A percentile compares a stretch with the other conserved stretches of the same genome.
phyloP scores from a whole-genome alignment of 306 rosid genomes.

The Hippophae tibetana region DNA sequence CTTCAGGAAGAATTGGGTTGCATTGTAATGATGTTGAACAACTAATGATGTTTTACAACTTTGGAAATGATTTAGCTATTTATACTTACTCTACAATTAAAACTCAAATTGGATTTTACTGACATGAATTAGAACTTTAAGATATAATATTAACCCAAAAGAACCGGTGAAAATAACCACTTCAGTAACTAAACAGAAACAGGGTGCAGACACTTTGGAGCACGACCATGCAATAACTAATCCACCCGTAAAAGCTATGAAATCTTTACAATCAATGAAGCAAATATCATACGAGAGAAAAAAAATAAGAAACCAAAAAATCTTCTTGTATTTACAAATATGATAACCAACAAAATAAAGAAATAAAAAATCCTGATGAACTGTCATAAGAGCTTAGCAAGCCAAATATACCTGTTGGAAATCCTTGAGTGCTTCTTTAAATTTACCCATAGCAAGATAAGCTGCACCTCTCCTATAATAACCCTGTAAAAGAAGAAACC shows the following conservation, averaged over 20 bases:
- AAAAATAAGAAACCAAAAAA: too few relatives aligned
- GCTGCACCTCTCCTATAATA: conserved; percentile 96
- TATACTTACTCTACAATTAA: too few relatives aligned
- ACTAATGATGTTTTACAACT: too few relatives aligned
- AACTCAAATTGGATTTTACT: too few relatives aligned
- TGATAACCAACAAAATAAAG: not conserved
- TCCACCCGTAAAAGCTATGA: not conserved
- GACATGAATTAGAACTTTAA: too few relatives aligned
- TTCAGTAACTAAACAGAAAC: not conserved
- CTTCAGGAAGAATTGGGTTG: too few relatives aligned
- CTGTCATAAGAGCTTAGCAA: conserved; percentile 6
- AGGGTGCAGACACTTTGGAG: not conserved
- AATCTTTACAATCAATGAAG: not conserved
- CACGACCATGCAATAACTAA: not conserved
- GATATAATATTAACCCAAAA: too few relatives aligned
- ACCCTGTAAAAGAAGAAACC: conserved; percentile 51
- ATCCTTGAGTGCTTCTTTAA: conserved; percentile 93
- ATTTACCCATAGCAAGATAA: conserved; percentile 83
- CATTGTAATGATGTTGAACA: too few relatives aligned
- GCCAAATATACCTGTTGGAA: conserved; percentile 67
- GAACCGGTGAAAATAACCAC: not conserved
- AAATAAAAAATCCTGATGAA: conserved; percentile 1
- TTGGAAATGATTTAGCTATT: too few relatives aligned
- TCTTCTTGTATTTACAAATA: not conserved
- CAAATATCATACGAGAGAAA: not conserved